Percentiles rank a stretch among this genome's conserved stretches.
Conservation (phyloP, 1,284 basidiomycete genomes). For the Bjerkandera adusta region DNA sequence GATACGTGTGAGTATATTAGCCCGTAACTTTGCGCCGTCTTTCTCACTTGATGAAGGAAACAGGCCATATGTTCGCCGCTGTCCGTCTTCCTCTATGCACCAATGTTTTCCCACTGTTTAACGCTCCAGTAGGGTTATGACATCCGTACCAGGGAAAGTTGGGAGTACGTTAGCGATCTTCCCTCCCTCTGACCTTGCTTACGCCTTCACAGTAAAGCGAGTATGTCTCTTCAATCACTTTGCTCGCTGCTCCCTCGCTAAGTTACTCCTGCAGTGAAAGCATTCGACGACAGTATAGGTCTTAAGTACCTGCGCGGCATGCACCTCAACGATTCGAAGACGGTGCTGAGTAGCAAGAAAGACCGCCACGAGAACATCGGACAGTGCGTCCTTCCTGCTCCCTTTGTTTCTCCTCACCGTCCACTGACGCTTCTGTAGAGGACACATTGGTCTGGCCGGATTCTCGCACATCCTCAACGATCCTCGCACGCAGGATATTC, state of each 20-base stretch:
- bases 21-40: background rate
- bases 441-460: constrained; percentile 5
- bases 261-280: constrained; percentile 42
- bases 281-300: constrained; percentile 71
- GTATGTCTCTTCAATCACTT: constrained; percentile 12
- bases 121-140: constrained; percentile 66
- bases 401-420: background rate
- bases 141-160: constrained; percentile 63
- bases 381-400: constrained; percentile 42
- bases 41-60: background rate
- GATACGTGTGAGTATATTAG: constrained; percentile 69
- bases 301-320: constrained; percentile 73
- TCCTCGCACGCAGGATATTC: constrained; percentile 64
- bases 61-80: constrained; percentile 81
- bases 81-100: constrained; percentile 36
- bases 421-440: constrained; percentile 1
- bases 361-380: constrained; percentile 88
- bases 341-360: constrained; percentile 57
- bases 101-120: background rate
- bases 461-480: constrained; percentile 64
- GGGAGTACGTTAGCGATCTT: constrained; percentile 50
- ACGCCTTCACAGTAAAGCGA: constrained; percentile 23
- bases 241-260: constrained; percentile 16
- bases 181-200: background rate
- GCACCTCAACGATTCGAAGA: constrained; percentile 86